These are phyloP conservation scores for Fusarium sp. DNA, from an alignment of 2,329 filamentous ascomycete species.

Conservation along the genomic window DNA sequence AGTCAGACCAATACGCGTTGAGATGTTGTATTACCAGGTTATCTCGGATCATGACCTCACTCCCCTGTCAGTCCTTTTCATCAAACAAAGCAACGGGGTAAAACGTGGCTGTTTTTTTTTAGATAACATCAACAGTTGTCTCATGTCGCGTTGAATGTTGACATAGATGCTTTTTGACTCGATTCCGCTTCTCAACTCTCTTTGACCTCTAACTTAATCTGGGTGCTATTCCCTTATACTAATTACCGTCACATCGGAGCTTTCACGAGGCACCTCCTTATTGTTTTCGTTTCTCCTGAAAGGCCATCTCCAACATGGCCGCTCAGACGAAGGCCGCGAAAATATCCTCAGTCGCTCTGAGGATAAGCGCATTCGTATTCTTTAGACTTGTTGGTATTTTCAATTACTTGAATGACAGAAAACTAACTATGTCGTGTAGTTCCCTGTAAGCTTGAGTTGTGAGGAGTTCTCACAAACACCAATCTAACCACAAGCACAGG, in stretches of 20 bases:
- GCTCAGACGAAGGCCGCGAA: conserved; percentile 53
- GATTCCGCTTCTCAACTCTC: conserved; percentile 43
- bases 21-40: conserved; percentile 28
- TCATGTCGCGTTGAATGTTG: conserved; percentile 32
- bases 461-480: conserved; percentile 22
- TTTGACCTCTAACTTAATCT: conserved; percentile 27
- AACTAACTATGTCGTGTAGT: conserved; percentile 49
- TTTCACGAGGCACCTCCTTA: conserved; percentile 22
- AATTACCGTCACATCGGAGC: conserved; percentile 14
- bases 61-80: conserved; percentile 37
- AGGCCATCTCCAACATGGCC: conserved; percentile 48
- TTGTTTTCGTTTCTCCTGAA: conserved; percentile 25
- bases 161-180: conserved; percentile 23
- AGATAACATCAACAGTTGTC: conserved; percentile 14
- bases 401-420: not conserved
- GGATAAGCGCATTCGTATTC: conserved; percentile 56
- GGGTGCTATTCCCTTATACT: conserved; percentile 10
- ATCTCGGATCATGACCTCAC: conserved; percentile 42
- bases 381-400: conserved; percentile 55
- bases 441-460: conserved; percentile 53
- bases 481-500: conserved; percentile 47
- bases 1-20: conserved; percentile 35
- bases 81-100: conserved; percentile 28
- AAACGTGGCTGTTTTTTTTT: conserved; percentile 34
- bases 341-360: conserved; percentile 57